phyloP scores from a whole-genome alignment of 768 basidiomycete species.

The Galerina marginata region DNA sequence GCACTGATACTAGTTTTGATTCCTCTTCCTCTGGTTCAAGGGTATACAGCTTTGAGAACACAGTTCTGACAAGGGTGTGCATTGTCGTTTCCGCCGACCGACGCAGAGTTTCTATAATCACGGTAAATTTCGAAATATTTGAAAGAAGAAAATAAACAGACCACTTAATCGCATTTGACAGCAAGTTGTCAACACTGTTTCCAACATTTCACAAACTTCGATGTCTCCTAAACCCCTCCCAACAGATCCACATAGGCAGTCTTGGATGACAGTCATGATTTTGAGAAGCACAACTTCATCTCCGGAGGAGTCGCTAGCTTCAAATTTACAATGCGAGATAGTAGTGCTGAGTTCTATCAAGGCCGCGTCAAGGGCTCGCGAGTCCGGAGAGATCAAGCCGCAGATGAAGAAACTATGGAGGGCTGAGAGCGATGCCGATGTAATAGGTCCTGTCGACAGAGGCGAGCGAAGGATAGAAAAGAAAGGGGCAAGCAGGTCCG shows the following conservation, averaged over 20 bases:
- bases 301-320: slow-evolving; percentile 95
- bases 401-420: slow-evolving; percentile 89
- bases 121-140: slow-evolving; percentile 13
- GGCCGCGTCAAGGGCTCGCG: slow-evolving; percentile 63
- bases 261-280: slow-evolving; percentile 89
- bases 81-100: slow-evolving; percentile 89
- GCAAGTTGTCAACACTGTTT: slow-evolving; percentile 95
- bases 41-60: slow-evolving; percentile 74
- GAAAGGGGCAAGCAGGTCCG: slow-evolving; percentile 81
- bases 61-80: slow-evolving; percentile 82
- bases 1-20: slow-evolving; percentile 57
- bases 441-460: slow-evolving; percentile 95
- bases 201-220: slow-evolving; percentile 97
- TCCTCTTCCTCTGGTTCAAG: slow-evolving; percentile 74
- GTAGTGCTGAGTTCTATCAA: slow-evolving; percentile 87
- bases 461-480: slow-evolving; percentile 93
- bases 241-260: slow-evolving; percentile 74
- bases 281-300: slow-evolving; percentile 95
- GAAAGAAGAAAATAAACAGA: slow-evolving; percentile 44
- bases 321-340: slow-evolving; percentile 96
- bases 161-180: slow-evolving; percentile 97
- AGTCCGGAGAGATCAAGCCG: slow-evolving; percentile 66
- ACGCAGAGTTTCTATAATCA: slow-evolving; percentile 74
- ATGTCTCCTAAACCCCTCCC: slow-evolving; percentile 84
- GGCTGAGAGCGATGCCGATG: slow-evolving; percentile 88